A percentile compares a stretch with the other conserved stretches of the same genome.
Conservation (phyloP, 345 rosid genomes). For the Eutrema japonicum region DNA sequence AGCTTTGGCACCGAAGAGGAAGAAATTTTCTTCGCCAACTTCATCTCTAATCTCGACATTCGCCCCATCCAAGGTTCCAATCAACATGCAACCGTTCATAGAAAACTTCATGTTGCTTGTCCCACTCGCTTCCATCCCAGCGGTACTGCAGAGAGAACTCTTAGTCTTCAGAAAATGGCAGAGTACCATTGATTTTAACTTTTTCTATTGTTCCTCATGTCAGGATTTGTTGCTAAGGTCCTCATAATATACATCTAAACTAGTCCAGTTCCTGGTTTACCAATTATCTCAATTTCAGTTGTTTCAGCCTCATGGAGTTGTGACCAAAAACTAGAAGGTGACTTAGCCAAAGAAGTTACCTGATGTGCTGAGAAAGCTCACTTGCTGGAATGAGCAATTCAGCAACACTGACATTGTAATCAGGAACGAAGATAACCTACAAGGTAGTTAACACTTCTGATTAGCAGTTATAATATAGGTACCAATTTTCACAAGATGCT, state of each 20-base stretch:
- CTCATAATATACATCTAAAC: constrained; percentile 9
- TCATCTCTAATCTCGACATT: constrained; percentile 84
- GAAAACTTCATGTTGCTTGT: constrained; percentile 94
- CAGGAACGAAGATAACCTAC: constrained; percentile 78
- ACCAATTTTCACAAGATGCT: neutral
- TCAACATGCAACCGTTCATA: constrained; percentile 80
- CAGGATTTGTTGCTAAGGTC: constrained; percentile 4
- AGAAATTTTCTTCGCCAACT: constrained; percentile 82
- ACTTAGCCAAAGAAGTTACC: constrained; percentile 47
- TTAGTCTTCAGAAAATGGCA: constrained; percentile 7
- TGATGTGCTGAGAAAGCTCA: constrained; percentile 86
- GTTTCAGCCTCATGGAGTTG: constrained; percentile 7
- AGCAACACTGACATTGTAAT: constrained; percentile 87
- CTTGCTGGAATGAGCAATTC: constrained; percentile 85
- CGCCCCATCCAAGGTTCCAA: constrained; percentile 89
- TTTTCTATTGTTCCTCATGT: neutral
- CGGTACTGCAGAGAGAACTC: constrained; percentile 55
- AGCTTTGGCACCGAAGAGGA: constrained; percentile 85
- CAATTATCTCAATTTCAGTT: neutral
- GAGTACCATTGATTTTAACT: neutral
- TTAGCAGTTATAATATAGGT: neutral
- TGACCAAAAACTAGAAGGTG: constrained; percentile 15
- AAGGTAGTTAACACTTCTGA: constrained; percentile 21
- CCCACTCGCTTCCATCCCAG: constrained; percentile 98
- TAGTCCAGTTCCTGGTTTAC: neutral